Conservation (phyloP, 495 filamentous ascomycete genomes). For the Pseudevernia furfuracea region DNA sequence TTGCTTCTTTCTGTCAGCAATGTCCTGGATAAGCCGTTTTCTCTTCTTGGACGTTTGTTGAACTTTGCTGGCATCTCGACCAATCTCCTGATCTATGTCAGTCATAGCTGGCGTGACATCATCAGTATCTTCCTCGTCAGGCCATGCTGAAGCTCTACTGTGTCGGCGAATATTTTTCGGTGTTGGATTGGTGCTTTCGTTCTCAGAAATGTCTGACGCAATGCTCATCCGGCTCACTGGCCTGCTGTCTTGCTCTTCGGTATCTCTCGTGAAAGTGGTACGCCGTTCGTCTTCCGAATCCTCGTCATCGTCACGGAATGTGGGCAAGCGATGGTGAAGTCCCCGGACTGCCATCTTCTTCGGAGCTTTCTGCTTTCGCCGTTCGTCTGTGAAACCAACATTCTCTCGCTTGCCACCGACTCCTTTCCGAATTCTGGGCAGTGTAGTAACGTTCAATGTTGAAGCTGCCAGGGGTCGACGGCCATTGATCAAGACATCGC, state of each 20-base stretch:
- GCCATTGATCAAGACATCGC: constrained; percentile 26
- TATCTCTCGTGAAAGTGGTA: constrained; percentile 58
- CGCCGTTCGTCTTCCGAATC: constrained; percentile 55
- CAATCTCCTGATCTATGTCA: constrained; percentile 28
- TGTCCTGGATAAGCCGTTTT: constrained; percentile 56
- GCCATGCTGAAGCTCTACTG: constrained; percentile 26
- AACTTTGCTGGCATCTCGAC: constrained; percentile 34
- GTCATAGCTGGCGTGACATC: constrained; percentile 17
- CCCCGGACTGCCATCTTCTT: constrained; percentile 47
- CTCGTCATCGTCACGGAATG: constrained; percentile 47
- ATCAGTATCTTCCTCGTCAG: constrained; percentile 20
- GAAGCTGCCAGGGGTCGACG: constrained; percentile 33
- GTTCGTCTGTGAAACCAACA: constrained; percentile 66
- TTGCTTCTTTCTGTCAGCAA: constrained; percentile 58
- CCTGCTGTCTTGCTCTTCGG: constrained; percentile 74
- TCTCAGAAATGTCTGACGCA: constrained; percentile 52
- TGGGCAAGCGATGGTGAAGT: constrained; percentile 50
- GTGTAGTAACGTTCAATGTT: constrained; percentile 51
- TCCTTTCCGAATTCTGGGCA: constrained; percentile 66
- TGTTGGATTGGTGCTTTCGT: constrained; percentile 41
- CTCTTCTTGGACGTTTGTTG: constrained; percentile 51
- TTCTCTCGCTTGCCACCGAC: constrained; percentile 52
- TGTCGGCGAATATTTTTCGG: constrained; percentile 32
- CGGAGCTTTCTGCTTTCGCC: constrained; percentile 51
- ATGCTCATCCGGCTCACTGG: constrained; percentile 71